A percentile compares a stretch with the other conserved stretches of the same genome.
Conservation (phyloP, 164 flowering plant species). For the Dillenia suffruticosa region DNA sequence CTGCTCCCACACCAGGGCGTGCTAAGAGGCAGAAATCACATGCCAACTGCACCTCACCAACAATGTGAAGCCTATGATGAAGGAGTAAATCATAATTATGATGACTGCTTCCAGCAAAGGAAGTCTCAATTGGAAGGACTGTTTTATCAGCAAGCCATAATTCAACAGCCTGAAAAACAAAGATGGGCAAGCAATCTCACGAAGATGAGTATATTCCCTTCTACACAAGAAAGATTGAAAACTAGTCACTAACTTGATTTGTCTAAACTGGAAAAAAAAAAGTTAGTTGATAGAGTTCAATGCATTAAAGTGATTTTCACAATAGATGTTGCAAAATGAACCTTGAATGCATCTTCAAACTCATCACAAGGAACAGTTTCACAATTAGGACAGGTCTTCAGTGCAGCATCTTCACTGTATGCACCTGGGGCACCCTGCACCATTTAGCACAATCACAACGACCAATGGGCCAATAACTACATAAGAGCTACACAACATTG, state of each 20-base stretch:
- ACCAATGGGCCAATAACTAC: neutral
- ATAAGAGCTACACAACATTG: too few species aligned
- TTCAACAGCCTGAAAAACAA: slow-evolving; percentile 58
- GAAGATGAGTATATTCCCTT: neutral
- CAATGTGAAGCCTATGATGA: slow-evolving; percentile 68
- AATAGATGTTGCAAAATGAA: slow-evolving; percentile 5
- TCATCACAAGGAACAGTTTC: slow-evolving; percentile 69
- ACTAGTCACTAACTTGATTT: neutral
- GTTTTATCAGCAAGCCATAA: slow-evolving; percentile 69
- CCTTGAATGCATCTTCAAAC: slow-evolving; percentile 69
- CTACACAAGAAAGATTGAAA: neutral
- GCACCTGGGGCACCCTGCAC: slow-evolving; percentile 58
- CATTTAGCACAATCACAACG: slow-evolving; percentile 10
- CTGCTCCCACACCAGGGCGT: slow-evolving; percentile 56
- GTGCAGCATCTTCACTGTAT: slow-evolving; percentile 62
- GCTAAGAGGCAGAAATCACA: slow-evolving; percentile 59
- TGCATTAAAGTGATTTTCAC: too few species aligned
- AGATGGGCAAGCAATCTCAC: neutral
- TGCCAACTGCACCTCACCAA: slow-evolving; percentile 67
- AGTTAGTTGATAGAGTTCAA: too few species aligned
- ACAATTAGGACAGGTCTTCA: slow-evolving; percentile 61
- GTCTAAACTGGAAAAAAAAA: too few species aligned
- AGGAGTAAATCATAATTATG: slow-evolving; percentile 73
- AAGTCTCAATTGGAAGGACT: slow-evolving; percentile 71
- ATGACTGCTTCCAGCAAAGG: slow-evolving; percentile 65